Evolutionary conservation across 495 filamentous ascomycete genomes (phyloP).

Genomic region (Lophiotrema nucula): DNA sequence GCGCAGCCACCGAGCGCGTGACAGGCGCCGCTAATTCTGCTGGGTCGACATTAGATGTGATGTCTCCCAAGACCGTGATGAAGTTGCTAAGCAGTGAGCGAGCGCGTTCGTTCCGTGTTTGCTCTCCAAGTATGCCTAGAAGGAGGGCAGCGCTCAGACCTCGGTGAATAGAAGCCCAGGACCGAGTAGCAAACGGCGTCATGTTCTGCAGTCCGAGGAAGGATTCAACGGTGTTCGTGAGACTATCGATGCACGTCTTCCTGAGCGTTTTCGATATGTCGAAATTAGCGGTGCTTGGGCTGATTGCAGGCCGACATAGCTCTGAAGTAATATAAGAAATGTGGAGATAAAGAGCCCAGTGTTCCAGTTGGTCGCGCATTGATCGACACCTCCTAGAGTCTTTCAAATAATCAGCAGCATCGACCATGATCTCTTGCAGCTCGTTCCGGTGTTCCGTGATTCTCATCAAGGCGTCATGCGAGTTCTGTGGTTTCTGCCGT

Average conservation of each 20-base stretch:
- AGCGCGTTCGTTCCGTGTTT: conserved; percentile 40
- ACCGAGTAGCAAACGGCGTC: conserved; percentile 62
- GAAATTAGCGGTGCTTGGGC: conserved; percentile 46
- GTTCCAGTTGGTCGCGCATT: conserved; percentile 53
- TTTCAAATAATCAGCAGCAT: conserved; percentile 53
- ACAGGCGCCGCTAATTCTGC: conserved; percentile 43
- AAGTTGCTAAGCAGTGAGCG: conserved; percentile 37
- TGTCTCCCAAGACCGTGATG: conserved; percentile 36
- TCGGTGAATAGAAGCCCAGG: conserved; percentile 67
- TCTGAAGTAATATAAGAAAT: conserved; percentile 60
- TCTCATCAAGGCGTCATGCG: conserved; percentile 45
- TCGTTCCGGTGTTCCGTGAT: conserved; percentile 54
- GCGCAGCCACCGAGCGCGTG: conserved; percentile 37
- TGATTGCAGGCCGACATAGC: conserved; percentile 59
- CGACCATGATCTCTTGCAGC: conserved; percentile 52
- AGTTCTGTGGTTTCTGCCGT: conserved; percentile 48
- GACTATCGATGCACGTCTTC: conserved; percentile 57
- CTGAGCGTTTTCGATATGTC: conserved; percentile 48
- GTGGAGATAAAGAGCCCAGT: conserved; percentile 57
- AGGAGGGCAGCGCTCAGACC: conserved; percentile 64
- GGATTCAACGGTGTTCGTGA: conserved; percentile 65
- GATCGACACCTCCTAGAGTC: conserved; percentile 51
- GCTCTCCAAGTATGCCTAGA: conserved; percentile 62
- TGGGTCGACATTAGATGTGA: conserved; percentile 39
- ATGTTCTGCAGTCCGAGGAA: conserved; percentile 67